Percentiles rank a stretch among this genome's conserved stretches.
Evolutionary conservation across 371 early-diverging fungal species (phyloP).

Genomic region (Capniomyces stellatus): DNA sequence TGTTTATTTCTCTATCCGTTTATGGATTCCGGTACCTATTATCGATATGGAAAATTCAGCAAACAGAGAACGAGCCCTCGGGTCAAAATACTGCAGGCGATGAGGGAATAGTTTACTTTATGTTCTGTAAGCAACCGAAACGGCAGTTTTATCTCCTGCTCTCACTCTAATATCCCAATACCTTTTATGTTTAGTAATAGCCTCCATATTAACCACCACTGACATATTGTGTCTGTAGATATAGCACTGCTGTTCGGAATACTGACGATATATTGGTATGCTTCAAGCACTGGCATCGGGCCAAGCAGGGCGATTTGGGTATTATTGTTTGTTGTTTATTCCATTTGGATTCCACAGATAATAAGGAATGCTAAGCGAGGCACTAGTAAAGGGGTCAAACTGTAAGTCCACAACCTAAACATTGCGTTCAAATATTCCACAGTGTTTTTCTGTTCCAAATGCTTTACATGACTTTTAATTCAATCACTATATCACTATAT

Average conservation of each 20-base stretch:
- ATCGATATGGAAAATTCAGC: slow-evolving; percentile 48
- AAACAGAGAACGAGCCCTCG: slow-evolving; percentile 29
- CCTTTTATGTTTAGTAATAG: too few species aligned
- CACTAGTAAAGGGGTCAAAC: slow-evolving; percentile 31
- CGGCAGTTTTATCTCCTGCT: too few species aligned
- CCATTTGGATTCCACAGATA: slow-evolving; percentile 70
- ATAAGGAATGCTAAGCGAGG: slow-evolving; percentile 41
- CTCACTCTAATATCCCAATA: too few species aligned
- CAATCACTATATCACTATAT: too few species aligned
- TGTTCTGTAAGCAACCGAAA: slow-evolving; percentile 12
- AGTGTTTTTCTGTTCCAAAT: too few species aligned
- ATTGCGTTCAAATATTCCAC: neutral
- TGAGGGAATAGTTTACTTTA: neutral
- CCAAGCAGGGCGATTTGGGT: slow-evolving; percentile 29
- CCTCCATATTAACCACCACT: too few species aligned
- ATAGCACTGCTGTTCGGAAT: slow-evolving; percentile 37
- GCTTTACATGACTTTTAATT: too few species aligned
- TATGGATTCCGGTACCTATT: slow-evolving; percentile 55
- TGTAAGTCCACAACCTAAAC: neutral
- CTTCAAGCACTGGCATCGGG: slow-evolving; percentile 27
- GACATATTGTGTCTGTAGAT: slow-evolving; percentile 1
- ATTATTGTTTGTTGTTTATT: slow-evolving; percentile 34
- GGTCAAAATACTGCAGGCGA: neutral
- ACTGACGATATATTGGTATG: slow-evolving; percentile 42
- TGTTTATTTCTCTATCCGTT: slow-evolving; percentile 39